phyloP scores from a whole-genome alignment of 768 basidiomycete species.

The Serendipita indica region DNA sequence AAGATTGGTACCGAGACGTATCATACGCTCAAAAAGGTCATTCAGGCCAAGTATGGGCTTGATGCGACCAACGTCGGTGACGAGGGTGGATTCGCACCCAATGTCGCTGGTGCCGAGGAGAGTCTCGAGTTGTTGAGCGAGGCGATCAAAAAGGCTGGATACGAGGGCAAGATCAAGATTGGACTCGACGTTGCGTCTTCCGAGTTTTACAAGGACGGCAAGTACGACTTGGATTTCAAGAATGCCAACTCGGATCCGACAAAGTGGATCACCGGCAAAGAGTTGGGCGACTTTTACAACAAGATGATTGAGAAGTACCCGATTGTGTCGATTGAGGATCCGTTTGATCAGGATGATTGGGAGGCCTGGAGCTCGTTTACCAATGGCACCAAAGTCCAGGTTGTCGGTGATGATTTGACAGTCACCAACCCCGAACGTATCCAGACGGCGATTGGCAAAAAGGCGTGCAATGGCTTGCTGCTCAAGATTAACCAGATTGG shows the following conservation, averaged over 20 bases:
- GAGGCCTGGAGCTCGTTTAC: conserved; percentile 95
- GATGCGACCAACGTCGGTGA: conserved; percentile 99
- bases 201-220: conserved; percentile 99
- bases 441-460: conserved; percentile 98
- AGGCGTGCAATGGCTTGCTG: conserved; percentile 96
- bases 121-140: conserved; percentile 89
- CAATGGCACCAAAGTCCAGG: conserved; percentile 51
- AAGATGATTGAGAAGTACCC: conserved; percentile 83
- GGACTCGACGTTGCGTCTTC: conserved; percentile 97
- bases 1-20: conserved; percentile 98
- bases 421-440: conserved; percentile 96
- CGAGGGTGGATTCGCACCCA: conserved; percentile 98
- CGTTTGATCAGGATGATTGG: conserved; percentile 99
- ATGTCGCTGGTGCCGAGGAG: conserved; percentile 93
- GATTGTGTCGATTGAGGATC: conserved; percentile 91
- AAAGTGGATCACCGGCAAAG: conserved; percentile 85
- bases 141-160: conserved; percentile 96
- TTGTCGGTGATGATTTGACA: conserved; percentile 92
- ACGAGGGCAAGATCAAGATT: conserved; percentile 97
- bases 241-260: conserved; percentile 97
- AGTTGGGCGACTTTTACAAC: conserved; percentile 89
- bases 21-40: conserved; percentile 97
- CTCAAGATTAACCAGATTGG: conserved; percentile 99
- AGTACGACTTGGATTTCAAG: conserved; percentile 98
- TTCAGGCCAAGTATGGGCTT: conserved; percentile 96